Conservation (phyloP, 352 stramenopile genomes). For the Chrysophaeum taylorii region DNA sequence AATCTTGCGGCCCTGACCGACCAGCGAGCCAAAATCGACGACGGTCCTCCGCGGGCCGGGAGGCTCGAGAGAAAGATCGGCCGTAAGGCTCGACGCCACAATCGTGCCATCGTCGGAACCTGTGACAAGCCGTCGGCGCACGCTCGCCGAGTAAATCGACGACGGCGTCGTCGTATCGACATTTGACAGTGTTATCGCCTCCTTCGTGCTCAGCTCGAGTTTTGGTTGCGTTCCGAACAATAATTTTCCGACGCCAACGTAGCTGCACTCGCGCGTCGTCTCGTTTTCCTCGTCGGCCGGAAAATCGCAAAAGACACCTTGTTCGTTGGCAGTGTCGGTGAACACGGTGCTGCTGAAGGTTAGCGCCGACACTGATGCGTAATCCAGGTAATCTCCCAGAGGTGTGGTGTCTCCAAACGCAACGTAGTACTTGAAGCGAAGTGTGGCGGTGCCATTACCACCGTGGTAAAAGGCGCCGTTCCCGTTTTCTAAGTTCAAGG, state of each 20-base stretch:
- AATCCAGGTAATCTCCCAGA: conserved; percentile 42
- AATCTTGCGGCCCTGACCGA: neutral
- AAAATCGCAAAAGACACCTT: no score
- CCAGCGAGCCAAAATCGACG: neutral
- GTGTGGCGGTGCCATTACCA: conserved; percentile 37
- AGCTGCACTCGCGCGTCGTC: no score
- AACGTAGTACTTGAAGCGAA: conserved; percentile 60
- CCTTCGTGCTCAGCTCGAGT: no score
- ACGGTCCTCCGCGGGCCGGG: neutral
- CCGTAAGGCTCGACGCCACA: neutral
- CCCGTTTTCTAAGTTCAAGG: conserved; percentile 45
- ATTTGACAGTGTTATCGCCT: no score
- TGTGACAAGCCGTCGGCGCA: neutral
- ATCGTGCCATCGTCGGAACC: neutral
- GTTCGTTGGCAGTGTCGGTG: no score
- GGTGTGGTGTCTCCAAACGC: conserved; percentile 37
- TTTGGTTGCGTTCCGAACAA: no score
- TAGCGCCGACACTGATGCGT: conserved; percentile 40
- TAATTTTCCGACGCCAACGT: no score
- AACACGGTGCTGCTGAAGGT: no score
- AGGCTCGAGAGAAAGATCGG: neutral
- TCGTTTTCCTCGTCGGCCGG: no score
- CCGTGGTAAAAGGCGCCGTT: conserved; percentile 43
- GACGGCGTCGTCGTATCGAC: no score
- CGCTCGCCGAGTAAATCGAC: no score